Base-by-base conservation (phyloP, 2,329 filamentous ascomycete species). In the Berkeleyomyces rouxiae region DNA sequence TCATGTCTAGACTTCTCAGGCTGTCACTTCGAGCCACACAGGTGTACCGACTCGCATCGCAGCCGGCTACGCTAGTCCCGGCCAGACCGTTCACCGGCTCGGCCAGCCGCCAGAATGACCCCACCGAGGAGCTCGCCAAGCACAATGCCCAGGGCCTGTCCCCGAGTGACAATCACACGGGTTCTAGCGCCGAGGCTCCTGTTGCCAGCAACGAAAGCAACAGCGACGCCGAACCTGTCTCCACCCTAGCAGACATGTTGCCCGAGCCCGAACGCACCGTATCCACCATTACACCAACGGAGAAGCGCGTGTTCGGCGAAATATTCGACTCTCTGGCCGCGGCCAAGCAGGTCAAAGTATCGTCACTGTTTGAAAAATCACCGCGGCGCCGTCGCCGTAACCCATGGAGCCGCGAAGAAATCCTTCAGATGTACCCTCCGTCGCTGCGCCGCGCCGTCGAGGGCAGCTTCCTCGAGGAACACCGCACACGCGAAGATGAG, bases 221-320 rank as follows among this genome's bases (percentile, higher is more conserved):
- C 23, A 23, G 23, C 23, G 23, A 23, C 6, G n/a, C 46, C 46
- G 46, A 49, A 49, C 6, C 31, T 43, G 9, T 10, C 40, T 10
- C 40, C 16, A 11, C 42, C n/a, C 42, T 47, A 11, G 40, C 33
- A 23, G 33, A 40, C 58, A 47, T 43, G 7, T 40, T 43, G 6
- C 58, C 37, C 49, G 11, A 62, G 53, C 46, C 61, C 66, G 11
- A 59, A 67, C 23, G 1, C 59, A 16, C 61, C 63, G 53, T 70
- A 55, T 77, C 77, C 3, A 85, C 82, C 4, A 82, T 85, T 58
- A 86, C 83, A 0, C 78, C 78, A 0, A 69, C 73, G 0, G 83
- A 86, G 68, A 76, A 79, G 37, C 74, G 76, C 59, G 80, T 85
- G 60, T 86, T 86, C 67, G 74, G 77, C 60, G 76, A 82, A 61